Evolutionary conservation across 129 eudicot species (phyloP).

Genomic region (Tagetes erecta): DNA sequence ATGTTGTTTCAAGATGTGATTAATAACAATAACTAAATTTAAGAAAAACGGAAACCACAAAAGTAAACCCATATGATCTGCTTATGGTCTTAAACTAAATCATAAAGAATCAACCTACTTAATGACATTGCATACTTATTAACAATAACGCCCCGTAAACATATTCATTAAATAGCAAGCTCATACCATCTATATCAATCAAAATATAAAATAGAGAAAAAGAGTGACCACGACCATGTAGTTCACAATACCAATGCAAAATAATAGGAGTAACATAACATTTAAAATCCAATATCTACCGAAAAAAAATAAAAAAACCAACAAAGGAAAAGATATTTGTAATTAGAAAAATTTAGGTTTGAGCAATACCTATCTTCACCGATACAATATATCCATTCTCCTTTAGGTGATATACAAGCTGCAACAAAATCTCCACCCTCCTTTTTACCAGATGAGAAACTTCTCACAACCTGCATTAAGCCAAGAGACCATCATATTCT

Average conservation of each 20-base stretch:
- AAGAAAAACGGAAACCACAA: neutral
- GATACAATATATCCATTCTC: slow-evolving; percentile 95
- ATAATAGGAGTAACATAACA: neutral
- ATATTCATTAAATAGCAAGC: neutral
- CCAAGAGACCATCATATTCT: neutral
- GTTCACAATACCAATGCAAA: neutral
- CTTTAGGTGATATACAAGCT: slow-evolving; percentile 94
- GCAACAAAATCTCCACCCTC: slow-evolving; percentile 99
- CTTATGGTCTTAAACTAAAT: neutral
- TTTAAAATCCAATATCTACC: neutral
- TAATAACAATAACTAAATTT: neutral
- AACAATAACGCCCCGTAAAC: neutral
- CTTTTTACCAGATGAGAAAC: slow-evolving; percentile 92
- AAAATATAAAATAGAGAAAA: neutral
- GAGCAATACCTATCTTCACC: slow-evolving; percentile 85
- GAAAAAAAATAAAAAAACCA: too few relatives aligned
- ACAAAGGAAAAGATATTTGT: neutral
- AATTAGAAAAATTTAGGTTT: neutral
- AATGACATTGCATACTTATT: neutral
- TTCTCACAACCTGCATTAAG: slow-evolving; percentile 65
- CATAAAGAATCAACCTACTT: neutral
- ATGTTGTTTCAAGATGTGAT: neutral
- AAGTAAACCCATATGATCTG: neutral
- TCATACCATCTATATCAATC: neutral
- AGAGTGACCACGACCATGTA: neutral